These are phyloP conservation scores for Lecanicillium sp. DNA, from an alignment of 2,329 filamentous ascomycete species.

Conservation along the genomic window DNA sequence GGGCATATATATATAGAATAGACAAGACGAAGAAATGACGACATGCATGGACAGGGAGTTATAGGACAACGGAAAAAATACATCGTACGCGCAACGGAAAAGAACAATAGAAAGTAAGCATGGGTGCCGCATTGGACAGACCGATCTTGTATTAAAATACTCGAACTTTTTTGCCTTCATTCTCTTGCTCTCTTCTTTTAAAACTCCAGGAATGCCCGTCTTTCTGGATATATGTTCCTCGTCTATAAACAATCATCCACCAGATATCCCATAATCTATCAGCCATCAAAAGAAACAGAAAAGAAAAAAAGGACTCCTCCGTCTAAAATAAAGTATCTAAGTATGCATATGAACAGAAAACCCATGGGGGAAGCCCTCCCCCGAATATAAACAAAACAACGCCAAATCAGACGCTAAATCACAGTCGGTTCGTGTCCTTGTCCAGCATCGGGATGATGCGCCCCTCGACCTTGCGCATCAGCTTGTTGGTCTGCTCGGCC, in stretches of 20 bases:
- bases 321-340: conserved; percentile 8
- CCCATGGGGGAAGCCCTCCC: neutral
- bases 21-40: neutral
- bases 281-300: conserved; percentile 13
- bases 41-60: too few relatives aligned
- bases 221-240: neutral
- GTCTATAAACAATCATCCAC: conserved; percentile 2
- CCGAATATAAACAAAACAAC: neutral
- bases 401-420: neutral
- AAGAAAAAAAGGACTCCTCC: conserved; percentile 1
- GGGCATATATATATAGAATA: neutral
- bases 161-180: neutral
- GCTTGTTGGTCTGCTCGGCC: conserved; percentile 94
- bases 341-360: neutral
- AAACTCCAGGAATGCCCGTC: conserved; percentile 9
- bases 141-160: neutral
- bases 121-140: too few relatives aligned
- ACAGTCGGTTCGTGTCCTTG: conserved; percentile 21
- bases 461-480: conserved; percentile 72
- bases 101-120: too few relatives aligned
- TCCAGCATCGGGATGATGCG: conserved; percentile 41
- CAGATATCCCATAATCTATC: conserved; percentile 9
- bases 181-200: neutral
- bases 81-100: too few relatives aligned
- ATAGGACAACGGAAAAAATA: too few relatives aligned